Conservation (phyloP, 164 flowering plant species). For the Nymphaea colorata region DNA sequence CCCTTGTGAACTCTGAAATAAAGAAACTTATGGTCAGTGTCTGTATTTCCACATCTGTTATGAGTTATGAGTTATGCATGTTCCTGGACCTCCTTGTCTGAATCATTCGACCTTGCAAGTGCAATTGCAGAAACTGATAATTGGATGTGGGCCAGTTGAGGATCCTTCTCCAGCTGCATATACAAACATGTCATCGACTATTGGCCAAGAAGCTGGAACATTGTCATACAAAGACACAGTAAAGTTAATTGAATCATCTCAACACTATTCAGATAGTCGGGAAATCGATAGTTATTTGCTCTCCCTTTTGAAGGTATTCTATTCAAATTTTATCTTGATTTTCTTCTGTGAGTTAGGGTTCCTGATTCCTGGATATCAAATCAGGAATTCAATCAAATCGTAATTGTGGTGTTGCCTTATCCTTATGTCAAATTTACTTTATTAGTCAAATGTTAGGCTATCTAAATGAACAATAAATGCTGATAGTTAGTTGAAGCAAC, state of each 20-base stretch:
- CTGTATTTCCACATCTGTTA: not conserved
- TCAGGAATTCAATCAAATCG: no score
- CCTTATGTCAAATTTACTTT: no score
- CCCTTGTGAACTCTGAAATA: constrained; percentile 44
- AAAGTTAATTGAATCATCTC: constrained; percentile 50
- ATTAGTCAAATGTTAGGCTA: no score
- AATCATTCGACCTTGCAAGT: constrained; percentile 17
- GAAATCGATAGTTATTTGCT: constrained; percentile 61
- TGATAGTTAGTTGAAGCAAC: no score
- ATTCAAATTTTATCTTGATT: not conserved
- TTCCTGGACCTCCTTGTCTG: not conserved
- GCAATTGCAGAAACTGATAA: constrained; percentile 66
- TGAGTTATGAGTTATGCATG: not conserved
- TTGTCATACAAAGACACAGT: constrained; percentile 71
- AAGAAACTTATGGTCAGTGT: constrained; percentile 71
- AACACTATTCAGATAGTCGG: constrained; percentile 37
- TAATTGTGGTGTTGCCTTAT: no score
- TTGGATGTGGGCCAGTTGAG: constrained; percentile 50
- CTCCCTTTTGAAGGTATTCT: constrained; percentile 70
- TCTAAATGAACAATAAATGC: no score
- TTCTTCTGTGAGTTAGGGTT: not conserved
- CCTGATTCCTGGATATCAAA: no score
- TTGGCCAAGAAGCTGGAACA: constrained; percentile 49
- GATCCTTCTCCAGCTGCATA: constrained; percentile 72
- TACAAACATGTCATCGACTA: constrained; percentile 43